phyloP scores from a whole-genome alignment of 495 filamentous ascomycete genomes.

The Annulohypoxylon bovei region DNA sequence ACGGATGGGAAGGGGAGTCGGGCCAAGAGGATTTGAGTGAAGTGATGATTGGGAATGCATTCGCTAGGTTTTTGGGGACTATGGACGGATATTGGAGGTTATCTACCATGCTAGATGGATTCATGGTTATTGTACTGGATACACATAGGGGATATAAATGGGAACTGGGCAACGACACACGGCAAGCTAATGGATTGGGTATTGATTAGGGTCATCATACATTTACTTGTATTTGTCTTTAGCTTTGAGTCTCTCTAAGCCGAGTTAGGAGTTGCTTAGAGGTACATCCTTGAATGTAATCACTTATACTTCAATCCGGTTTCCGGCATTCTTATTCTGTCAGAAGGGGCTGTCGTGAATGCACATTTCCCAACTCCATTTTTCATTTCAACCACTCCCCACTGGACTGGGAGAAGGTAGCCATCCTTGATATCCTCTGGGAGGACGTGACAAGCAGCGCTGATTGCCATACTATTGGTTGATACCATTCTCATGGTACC shows the following conservation, averaged over 20 bases:
- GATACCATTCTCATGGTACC: not conserved
- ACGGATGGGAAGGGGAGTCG: conserved; percentile 49
- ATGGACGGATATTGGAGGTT: not conserved
- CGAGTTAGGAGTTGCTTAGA: not conserved
- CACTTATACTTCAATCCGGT: not conserved
- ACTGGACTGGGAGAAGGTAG: not conserved
- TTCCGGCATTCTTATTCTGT: not conserved
- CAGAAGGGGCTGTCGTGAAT: not conserved
- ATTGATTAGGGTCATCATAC: not conserved
- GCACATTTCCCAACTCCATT: not conserved
- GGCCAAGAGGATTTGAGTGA: not conserved
- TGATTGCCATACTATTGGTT: not conserved
- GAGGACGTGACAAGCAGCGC: not conserved
- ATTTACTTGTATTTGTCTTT: not conserved
- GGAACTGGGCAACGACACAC: not conserved
- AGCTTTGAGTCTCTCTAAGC: not conserved
- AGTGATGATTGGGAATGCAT: not conserved
- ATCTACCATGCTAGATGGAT: not conserved
- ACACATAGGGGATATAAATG: not conserved
- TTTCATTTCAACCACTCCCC: not conserved
- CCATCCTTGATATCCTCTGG: not conserved
- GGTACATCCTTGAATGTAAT: not conserved
- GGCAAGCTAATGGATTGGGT: not conserved
- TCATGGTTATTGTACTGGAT: not conserved
- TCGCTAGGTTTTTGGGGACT: not conserved